A percentile compares a stretch with the other conserved stretches of the same genome.
These are phyloP conservation scores for Mycena sp. DNA, from an alignment of 1,284 basidiomycete genomes.

Conservation along the genomic window DNA sequence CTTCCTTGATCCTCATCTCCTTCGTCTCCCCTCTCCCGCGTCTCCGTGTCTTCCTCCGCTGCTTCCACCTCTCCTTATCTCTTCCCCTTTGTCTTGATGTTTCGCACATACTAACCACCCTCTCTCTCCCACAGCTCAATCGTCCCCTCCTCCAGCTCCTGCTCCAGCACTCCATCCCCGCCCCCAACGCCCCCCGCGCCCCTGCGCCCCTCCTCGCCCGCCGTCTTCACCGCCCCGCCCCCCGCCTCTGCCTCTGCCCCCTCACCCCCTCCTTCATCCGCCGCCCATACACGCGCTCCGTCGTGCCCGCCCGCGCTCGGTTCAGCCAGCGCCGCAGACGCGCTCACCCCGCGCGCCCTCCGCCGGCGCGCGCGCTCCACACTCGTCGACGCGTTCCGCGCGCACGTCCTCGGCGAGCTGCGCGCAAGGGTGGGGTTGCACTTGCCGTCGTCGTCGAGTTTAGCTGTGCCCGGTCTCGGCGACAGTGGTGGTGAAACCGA, in stretches of 20 bases:
- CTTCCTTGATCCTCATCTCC: not conserved
- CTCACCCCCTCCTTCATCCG: slow-evolving; percentile 32
- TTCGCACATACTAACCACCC: not conserved
- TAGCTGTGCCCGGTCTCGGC: slow-evolving; percentile 24
- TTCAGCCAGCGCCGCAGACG: too few relatives aligned
- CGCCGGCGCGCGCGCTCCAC: slow-evolving; percentile 77
- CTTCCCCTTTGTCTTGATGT: not conserved
- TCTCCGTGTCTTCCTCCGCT: not conserved
- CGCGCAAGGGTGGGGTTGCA: slow-evolving; percentile 34
- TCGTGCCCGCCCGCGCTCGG: too few relatives aligned
- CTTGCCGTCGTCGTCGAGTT: not conserved
- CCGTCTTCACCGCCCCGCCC: slow-evolving; percentile 38
- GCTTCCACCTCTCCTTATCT: not conserved
- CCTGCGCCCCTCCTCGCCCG: slow-evolving; percentile 27
- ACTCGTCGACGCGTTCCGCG: slow-evolving; percentile 80
- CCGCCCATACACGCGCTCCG: too few relatives aligned
- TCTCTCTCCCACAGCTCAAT: slow-evolving; percentile 23
- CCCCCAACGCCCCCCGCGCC: slow-evolving; percentile 33
- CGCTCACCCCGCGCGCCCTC: slow-evolving; percentile 53
- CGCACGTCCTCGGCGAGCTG: slow-evolving; percentile 67
- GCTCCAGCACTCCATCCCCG: slow-evolving; percentile 20
- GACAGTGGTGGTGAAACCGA: not conserved
- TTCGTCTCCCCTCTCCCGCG: not conserved
- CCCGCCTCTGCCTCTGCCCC: slow-evolving; percentile 36
- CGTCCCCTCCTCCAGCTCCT: slow-evolving; percentile 24